Evolutionary conservation across 1,284 basidiomycete genomes (phyloP).

Genomic region (Cutaneotrichosporon curvatum): DNA sequence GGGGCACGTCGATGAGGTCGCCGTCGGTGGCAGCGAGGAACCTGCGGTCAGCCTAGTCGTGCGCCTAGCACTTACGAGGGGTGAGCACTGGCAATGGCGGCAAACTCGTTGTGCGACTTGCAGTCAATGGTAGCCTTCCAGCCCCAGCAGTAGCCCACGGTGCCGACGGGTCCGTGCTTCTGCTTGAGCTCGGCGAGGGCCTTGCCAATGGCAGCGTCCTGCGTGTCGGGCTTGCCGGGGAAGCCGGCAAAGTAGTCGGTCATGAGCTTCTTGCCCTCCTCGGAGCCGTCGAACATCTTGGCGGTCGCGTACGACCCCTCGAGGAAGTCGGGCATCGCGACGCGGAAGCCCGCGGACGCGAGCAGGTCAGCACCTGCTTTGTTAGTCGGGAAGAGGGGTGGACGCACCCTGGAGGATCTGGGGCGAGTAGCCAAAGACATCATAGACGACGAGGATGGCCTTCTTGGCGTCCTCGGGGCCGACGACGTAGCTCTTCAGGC

Average conservation of each 20-base stretch:
- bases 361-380: slow-evolving; percentile 42
- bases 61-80: slow-evolving; percentile 36
- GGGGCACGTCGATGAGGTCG: slow-evolving; percentile 41
- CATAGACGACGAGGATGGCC: slow-evolving; percentile 29
- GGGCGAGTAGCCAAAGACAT: slow-evolving; percentile 47
- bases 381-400: neutral
- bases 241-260: slow-evolving; percentile 33
- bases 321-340: slow-evolving; percentile 50
- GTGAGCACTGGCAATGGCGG: slow-evolving; percentile 35
- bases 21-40: slow-evolving; percentile 44
- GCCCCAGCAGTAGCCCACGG: slow-evolving; percentile 48
- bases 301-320: slow-evolving; percentile 40
- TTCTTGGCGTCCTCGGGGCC: slow-evolving; percentile 34
- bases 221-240: slow-evolving; percentile 32
- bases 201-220: slow-evolving; percentile 31
- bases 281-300: slow-evolving; percentile 31
- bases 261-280: slow-evolving; percentile 23
- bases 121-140: slow-evolving; percentile 31
- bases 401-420: slow-evolving; percentile 48
- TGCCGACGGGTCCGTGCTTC: slow-evolving; percentile 34
- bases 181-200: slow-evolving; percentile 37
- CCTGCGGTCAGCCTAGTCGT: slow-evolving; percentile 12
- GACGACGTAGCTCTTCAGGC: slow-evolving; percentile 42
- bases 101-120: slow-evolving; percentile 21
- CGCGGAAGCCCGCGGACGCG: slow-evolving; percentile 41